phyloP scores from a whole-genome alignment of 371 early-diverging fungal species.

The Umbelopsis sp. region DNA sequence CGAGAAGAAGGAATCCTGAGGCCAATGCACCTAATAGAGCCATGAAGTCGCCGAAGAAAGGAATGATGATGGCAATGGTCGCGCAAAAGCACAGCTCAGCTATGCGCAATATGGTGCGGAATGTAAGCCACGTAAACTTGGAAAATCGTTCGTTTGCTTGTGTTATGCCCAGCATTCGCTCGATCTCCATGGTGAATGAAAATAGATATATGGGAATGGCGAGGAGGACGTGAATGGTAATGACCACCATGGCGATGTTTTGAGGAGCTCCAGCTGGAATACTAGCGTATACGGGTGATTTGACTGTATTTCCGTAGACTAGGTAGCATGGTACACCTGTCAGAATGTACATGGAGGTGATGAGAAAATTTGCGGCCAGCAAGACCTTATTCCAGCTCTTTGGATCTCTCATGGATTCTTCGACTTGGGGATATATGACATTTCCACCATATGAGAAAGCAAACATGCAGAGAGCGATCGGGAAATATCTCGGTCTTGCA shows the following conservation, averaged over 20 bases:
- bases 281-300: constrained; percentile 69
- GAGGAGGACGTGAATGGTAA: constrained; percentile 79
- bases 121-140: constrained; percentile 33
- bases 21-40: constrained; percentile 80
- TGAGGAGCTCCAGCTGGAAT: constrained; percentile 66
- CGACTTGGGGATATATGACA: constrained; percentile 62
- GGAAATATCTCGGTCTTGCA: constrained; percentile 27
- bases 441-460: constrained; percentile 30
- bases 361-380: constrained; percentile 64
- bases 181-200: constrained; percentile 72
- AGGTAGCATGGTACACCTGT: constrained; percentile 77
- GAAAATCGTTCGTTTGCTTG: constrained; percentile 26
- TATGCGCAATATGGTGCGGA: constrained; percentile 59
- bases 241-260: constrained; percentile 69
- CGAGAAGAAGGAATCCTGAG: constrained; percentile 75
- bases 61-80: constrained; percentile 70
- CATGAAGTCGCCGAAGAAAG: constrained; percentile 83
- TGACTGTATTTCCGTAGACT: constrained; percentile 75
- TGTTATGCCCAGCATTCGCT: constrained; percentile 45
- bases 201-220: constrained; percentile 82
- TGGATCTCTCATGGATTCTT: constrained; percentile 74
- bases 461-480: constrained; percentile 32
- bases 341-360: constrained; percentile 73
- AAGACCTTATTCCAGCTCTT: constrained; percentile 72
- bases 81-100: constrained; percentile 53